A percentile compares a stretch with the other conserved stretches of the same genome.
These are phyloP conservation scores for Pichia sp. DNA, from an alignment of 1,139 yeast species.

Conservation along the genomic window DNA sequence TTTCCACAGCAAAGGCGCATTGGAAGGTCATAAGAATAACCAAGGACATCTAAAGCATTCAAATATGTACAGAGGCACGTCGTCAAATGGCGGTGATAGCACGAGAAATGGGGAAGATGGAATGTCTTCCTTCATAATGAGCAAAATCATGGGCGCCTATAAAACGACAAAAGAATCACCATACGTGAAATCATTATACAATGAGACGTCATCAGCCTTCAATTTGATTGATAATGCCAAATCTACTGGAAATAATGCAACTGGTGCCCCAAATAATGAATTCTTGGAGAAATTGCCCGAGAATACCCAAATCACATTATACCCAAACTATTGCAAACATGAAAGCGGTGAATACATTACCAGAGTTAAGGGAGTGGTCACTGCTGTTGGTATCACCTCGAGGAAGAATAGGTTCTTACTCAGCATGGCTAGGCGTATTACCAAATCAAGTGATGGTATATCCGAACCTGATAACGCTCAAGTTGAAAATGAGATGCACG, in stretches of 20 bases:
- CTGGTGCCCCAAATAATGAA: no score
- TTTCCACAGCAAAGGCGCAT: slow-evolving; percentile 1
- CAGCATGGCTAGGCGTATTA: slow-evolving; percentile 64
- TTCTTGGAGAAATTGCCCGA: slow-evolving; percentile 16
- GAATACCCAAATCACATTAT: slow-evolving; percentile 21
- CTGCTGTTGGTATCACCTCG: slow-evolving; percentile 61
- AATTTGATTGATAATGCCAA: not conserved
- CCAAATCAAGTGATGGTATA: slow-evolving; percentile 33
- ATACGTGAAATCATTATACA: slow-evolving; percentile 16
- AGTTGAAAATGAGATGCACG: slow-evolving; percentile 29
- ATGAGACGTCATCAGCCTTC: slow-evolving; percentile 6
- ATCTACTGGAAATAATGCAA: not conserved
- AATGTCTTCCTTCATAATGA: slow-evolving; percentile 17
- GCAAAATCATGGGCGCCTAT: slow-evolving; percentile 22
- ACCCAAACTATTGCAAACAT: slow-evolving; percentile 20
- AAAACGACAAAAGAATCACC: slow-evolving; percentile 25
- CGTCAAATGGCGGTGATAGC: not conserved
- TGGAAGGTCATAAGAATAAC: not conserved
- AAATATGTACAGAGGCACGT: not conserved
- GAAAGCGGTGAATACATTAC: slow-evolving; percentile 33
- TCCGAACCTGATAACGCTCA: slow-evolving; percentile 26
- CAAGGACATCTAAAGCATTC: not conserved
- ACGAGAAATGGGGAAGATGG: slow-evolving; percentile 14
- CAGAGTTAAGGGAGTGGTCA: slow-evolving; percentile 68
- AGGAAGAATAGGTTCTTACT: slow-evolving; percentile 64